A percentile compares a stretch with the other conserved stretches of the same genome.
Conservation (phyloP, 73 alveolate species). For the Paraurostyla sp. region DNA sequence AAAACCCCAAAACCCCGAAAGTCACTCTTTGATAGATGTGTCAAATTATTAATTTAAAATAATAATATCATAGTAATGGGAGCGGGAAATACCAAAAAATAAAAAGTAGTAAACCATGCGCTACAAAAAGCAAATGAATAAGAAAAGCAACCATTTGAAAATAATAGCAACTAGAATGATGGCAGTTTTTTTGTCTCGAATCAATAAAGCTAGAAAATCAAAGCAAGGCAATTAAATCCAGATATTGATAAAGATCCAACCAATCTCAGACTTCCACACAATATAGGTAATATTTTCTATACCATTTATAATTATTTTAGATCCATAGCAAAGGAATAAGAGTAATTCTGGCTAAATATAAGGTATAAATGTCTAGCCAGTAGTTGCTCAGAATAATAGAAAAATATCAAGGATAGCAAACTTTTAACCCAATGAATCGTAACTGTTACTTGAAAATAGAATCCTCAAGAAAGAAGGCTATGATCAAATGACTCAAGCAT, state of each 20-base stretch:
- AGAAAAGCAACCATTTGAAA: not conserved
- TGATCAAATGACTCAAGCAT: not conserved
- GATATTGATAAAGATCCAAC: too few relatives aligned
- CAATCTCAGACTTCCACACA: too few relatives aligned
- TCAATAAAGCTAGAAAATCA: too few relatives aligned
- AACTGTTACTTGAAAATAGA: not conserved
- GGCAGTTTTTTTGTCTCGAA: too few relatives aligned
- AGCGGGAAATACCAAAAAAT: constrained; percentile 52
- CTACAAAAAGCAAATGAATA: not conserved
- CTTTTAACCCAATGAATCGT: constrained; percentile 3
- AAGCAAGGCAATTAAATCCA: too few relatives aligned
- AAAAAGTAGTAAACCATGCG: not conserved
- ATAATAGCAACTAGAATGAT: not conserved
- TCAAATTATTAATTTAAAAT: too few relatives aligned
- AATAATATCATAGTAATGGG: too few relatives aligned
- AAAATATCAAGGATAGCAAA: not conserved
- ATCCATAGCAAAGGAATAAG: too few relatives aligned
- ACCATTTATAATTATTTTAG: too few relatives aligned
- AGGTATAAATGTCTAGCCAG: not conserved
- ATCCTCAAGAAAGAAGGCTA: not conserved
- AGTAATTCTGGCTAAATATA: not conserved
- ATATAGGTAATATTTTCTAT: too few relatives aligned
- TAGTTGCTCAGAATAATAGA: not conserved
- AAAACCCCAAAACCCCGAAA: too few relatives aligned
- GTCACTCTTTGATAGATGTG: too few relatives aligned